Conservation (phyloP, 306 rosid genomes). For the Castanopsis chinensis region DNA sequence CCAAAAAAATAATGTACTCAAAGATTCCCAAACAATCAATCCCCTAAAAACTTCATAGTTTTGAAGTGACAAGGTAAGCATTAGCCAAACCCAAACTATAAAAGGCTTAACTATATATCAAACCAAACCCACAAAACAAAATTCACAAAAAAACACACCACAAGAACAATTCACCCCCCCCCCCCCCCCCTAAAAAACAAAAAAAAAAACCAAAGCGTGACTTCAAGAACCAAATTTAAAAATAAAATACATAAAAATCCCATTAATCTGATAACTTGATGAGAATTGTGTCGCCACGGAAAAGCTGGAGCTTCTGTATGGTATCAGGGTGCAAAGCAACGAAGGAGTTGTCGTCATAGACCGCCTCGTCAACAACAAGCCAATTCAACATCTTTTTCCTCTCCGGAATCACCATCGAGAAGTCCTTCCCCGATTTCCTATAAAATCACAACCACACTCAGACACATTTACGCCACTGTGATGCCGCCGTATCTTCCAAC, state of each 20-base stretch:
- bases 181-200: too few relatives aligned
- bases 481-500: too few relatives aligned
- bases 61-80: too few relatives aligned
- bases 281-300: conserved; percentile 54
- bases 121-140: neutral
- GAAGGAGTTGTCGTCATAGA: conserved; percentile 53
- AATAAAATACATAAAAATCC: neutral
- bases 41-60: neutral
- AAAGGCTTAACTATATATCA: neutral
- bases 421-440: conserved; percentile 48
- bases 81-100: neutral
- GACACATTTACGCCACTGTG: too few relatives aligned
- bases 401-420: conserved; percentile 52
- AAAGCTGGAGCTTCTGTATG: conserved; percentile 51
- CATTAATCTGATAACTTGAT: conserved; percentile 32
- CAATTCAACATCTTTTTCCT: conserved; percentile 51
- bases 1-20: neutral
- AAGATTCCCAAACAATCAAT: neutral
- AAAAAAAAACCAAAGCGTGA: neutral
- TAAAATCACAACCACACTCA: neutral
- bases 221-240: neutral
- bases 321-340: conserved; percentile 46
- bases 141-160: neutral
- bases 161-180: neutral
- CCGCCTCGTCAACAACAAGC: conserved; percentile 47